phyloP scores from a whole-genome alignment of 78 protist species.

The Protostelium mycophagum region DNA sequence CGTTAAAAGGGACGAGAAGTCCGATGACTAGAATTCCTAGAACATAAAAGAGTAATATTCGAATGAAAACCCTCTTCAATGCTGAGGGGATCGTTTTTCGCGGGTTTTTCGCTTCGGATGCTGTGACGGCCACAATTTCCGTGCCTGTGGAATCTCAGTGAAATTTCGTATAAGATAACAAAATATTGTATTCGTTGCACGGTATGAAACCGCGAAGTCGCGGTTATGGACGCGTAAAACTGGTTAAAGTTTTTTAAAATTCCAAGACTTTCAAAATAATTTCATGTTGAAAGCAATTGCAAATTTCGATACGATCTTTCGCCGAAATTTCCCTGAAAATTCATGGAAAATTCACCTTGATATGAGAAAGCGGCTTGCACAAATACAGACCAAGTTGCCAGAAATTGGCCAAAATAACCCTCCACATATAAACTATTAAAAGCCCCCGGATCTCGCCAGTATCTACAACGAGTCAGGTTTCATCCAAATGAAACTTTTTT shows the following conservation, averaged over 20 bases:
- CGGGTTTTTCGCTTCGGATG: neutral
- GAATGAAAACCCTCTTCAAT: neutral
- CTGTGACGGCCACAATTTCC: neutral
- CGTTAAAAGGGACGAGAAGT: neutral
- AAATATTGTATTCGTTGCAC: too few relatives aligned
- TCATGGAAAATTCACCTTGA: conserved; percentile 3
- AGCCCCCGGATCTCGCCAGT: neutral
- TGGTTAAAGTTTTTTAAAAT: too few relatives aligned
- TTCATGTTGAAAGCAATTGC: too few relatives aligned
- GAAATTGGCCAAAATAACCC: neutral
- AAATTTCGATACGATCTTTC: too few relatives aligned
- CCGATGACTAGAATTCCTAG: neutral
- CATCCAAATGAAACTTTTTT: too few relatives aligned
- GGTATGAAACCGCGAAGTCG: too few relatives aligned
- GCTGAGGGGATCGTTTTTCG: neutral
- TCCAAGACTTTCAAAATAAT: too few relatives aligned
- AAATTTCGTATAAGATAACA: too few relatives aligned
- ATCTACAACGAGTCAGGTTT: neutral
- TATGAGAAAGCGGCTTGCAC: conserved; percentile 3
- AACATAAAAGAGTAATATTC: conserved; percentile 4
- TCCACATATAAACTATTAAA: neutral
- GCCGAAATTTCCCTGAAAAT: too few relatives aligned
- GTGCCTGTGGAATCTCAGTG: neutral
- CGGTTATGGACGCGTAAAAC: too few relatives aligned
- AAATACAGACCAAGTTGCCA: neutral